Evolutionary conservation across 139 green algal species (phyloP).

Genomic region (Klebsormidium nitens): DNA sequence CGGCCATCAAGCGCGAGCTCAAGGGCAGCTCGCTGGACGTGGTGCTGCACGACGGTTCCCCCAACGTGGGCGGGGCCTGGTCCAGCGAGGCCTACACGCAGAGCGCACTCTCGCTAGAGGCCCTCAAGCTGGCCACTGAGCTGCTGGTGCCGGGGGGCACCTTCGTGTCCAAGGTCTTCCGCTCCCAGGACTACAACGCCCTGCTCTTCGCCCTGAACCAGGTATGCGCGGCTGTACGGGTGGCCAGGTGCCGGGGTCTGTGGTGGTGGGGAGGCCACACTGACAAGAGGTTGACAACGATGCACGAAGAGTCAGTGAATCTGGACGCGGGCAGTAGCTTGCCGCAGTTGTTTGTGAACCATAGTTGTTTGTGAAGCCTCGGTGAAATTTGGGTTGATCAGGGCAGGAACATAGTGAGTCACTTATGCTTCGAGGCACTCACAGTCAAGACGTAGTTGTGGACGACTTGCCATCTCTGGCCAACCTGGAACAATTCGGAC

Average conservation of each 20-base stretch:
- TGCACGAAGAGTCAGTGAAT: no score
- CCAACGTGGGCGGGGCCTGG: conserved; percentile 95
- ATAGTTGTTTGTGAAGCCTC: no score
- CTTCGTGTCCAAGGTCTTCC: conserved; percentile 92
- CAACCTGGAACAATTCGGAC: no score
- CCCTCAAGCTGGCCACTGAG: conserved; percentile 84
- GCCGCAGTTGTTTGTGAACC: no score
- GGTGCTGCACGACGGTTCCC: conserved; percentile 94
- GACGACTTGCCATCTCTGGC: no score
- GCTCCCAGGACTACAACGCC: conserved; percentile 92
- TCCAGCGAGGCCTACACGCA: conserved; percentile 65
- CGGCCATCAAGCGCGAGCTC: conserved; percentile 70
- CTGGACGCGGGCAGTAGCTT: no score
- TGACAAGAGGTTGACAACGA: no score
- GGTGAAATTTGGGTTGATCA: no score
- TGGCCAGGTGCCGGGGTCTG: neutral
- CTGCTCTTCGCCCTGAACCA: conserved; percentile 89
- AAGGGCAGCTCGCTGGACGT: conserved; percentile 72
- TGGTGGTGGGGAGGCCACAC: no score
- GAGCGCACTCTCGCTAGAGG: conserved; percentile 84
- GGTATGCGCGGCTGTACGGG: conserved; percentile 27
- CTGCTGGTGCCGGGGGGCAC: conserved; percentile 78
- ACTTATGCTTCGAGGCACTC: no score
- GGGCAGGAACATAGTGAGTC: no score
- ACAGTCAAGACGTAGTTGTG: no score